A percentile compares a stretch with the other conserved stretches of the same genome.
Conservation (phyloP, 2,329 filamentous ascomycete genomes). For the Aspergillus phoenicis region DNA sequence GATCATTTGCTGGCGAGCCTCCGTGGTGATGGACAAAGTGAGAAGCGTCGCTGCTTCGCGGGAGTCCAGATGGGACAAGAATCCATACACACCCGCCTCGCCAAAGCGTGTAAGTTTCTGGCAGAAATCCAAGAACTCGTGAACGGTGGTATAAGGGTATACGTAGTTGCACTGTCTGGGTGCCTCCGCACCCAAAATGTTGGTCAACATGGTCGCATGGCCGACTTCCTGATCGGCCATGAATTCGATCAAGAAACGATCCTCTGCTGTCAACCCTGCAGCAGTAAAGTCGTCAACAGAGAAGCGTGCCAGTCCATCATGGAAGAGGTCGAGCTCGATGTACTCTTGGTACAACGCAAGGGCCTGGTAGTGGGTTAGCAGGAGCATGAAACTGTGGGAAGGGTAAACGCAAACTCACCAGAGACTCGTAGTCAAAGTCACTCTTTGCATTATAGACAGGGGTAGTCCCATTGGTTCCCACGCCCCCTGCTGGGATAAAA, state of each 20-base stretch:
- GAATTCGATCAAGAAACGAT: constrained; percentile 70
- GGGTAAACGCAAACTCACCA: constrained; percentile 43
- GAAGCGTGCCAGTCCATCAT: constrained; percentile 71
- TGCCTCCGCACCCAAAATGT: constrained; percentile 72
- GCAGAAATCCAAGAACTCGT: constrained; percentile 79
- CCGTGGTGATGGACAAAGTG: constrained; percentile 74
- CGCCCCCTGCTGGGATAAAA: constrained; percentile 71
- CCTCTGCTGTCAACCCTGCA: constrained; percentile 68
- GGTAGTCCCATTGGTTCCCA: constrained; percentile 74
- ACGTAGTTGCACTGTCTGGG: constrained; percentile 78
- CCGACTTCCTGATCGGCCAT: constrained; percentile 79
- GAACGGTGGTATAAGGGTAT: constrained; percentile 74
- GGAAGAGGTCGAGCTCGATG: constrained; percentile 83
- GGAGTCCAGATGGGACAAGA: constrained; percentile 75
- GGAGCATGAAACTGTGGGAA: not conserved
- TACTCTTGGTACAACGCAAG: constrained; percentile 79
- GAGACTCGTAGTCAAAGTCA: constrained; percentile 81
- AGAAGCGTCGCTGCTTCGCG: constrained; percentile 73
- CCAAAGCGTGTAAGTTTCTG: constrained; percentile 83
- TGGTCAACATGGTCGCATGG: constrained; percentile 74
- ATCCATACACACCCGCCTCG: constrained; percentile 79
- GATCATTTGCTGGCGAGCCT: constrained; percentile 80
- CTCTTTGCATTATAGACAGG: constrained; percentile 77
- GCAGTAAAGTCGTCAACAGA: constrained; percentile 68
- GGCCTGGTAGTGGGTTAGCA: constrained; percentile 39